phyloP scores from a whole-genome alignment of 148 eudicot species.

The Nyssa sinensis region DNA sequence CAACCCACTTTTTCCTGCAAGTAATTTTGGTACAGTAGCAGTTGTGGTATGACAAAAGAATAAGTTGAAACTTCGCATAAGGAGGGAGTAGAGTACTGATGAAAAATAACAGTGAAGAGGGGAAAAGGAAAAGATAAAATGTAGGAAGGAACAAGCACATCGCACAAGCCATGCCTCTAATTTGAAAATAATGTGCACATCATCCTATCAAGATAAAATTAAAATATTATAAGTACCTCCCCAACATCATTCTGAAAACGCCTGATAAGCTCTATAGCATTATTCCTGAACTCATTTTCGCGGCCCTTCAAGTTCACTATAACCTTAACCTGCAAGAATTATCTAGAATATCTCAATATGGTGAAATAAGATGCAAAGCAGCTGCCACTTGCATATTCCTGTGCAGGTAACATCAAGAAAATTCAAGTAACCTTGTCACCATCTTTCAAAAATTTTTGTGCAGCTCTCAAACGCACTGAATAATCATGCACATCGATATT shows the following conservation, averaged over 20 bases:
- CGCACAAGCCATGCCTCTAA: no score
- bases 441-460: constrained; percentile 75
- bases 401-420: background rate
- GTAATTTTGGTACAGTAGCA: no score
- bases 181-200: background rate
- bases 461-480: constrained; percentile 83
- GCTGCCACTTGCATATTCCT: background rate
- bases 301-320: constrained; percentile 87
- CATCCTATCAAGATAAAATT: background rate
- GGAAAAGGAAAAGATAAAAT: no score
- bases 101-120: no score
- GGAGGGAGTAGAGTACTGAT: no score
- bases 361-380: constrained; percentile 2
- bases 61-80: no score
- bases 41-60: no score
- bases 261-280: constrained; percentile 72
- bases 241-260: constrained; percentile 78
- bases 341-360: constrained; percentile 17
- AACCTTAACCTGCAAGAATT: constrained; percentile 69
- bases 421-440: constrained; percentile 72
- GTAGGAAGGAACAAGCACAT: no score
- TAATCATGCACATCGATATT: constrained; percentile 92
- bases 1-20: no score
- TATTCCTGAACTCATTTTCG: constrained; percentile 58
- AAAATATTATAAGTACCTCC: constrained; percentile 50